Base-by-base conservation (phyloP, 768 basidiomycete genomes). In the Mycena metata region DNA sequence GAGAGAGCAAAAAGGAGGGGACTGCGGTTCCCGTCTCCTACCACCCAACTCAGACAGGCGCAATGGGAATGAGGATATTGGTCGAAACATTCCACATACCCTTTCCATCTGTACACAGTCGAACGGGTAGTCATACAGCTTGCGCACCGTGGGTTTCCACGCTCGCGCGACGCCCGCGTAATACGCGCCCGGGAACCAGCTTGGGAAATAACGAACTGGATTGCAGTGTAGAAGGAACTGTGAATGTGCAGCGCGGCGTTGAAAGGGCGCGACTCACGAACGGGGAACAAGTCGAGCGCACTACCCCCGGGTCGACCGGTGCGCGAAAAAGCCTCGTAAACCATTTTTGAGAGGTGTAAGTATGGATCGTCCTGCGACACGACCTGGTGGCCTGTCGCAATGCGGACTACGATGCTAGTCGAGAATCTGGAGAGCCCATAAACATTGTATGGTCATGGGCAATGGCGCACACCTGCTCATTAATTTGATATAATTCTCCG, bases 161-260 rank as follows among this genome's bases (percentile, higher is more conserved):
- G 10, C 39, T 9, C 61, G 46, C 0, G 72, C 72, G 11, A 64
- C 21, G 24, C 21, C 10, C 11, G 69, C 69, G 45, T 70, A 80
- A 21, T n/a, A 23, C 17, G 78, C 74, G 12, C 81, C 80, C 0
- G 78, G 80, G 35, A 80, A 64, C 79, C 36, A 36, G 36, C 36
- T 36, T 36, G 36, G 36, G 12, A 36, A 12, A 36, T 12, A 36
- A 12, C 6, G 36, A 6, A 36, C 36, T 36, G 36, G 36, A n/a
- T n/a, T n/a, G n/a, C n/a, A n/a, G n/a, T n/a, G 36, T 36, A 12
- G 12, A 36, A 6, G 12, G 36, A 12, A 36, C 7, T 12, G 36
- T 36, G 36, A 36, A 36, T 12, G 36, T 7, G 36, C 12, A 6
- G 36, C 6, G 36, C 12, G 36, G 36, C 12, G 36, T 6, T 36